phyloP scores from a whole-genome alignment of 2,329 filamentous ascomycete genomes.

The Ophiostoma populinum region DNA sequence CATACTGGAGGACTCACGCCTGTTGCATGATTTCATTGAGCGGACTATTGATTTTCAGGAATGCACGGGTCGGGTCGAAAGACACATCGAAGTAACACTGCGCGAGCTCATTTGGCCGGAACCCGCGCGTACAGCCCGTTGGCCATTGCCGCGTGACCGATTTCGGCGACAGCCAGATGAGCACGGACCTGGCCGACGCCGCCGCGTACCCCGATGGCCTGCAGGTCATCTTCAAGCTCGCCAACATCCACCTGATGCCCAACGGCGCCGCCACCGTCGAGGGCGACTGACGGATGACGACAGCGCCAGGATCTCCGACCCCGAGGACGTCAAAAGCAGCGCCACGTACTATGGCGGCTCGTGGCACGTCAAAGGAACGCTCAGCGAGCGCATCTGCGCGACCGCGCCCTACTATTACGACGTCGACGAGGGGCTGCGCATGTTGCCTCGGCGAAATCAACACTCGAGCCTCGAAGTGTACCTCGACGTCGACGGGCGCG shows the following conservation, averaged over 20 bases:
- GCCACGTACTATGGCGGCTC: constrained; percentile 24
- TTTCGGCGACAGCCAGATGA: too few species aligned
- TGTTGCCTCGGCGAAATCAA: too few species aligned
- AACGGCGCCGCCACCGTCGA: constrained; percentile 14
- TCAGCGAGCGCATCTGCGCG: constrained; percentile 38
- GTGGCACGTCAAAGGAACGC: constrained; percentile 22
- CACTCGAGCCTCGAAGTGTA: constrained; percentile 10
- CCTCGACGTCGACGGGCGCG: constrained; percentile 11
- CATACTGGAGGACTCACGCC: too few species aligned
- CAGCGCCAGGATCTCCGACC: constrained; percentile 24
- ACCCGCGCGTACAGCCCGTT: too few species aligned
- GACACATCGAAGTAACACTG: too few species aligned
- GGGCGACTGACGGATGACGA: not conserved
- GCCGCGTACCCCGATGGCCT: constrained; percentile 18
- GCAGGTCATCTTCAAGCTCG: constrained; percentile 47
- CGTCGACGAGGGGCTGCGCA: too few species aligned
- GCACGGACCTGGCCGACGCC: constrained; percentile 3
- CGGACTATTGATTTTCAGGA: too few species aligned
- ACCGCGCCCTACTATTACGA: constrained; percentile 38
- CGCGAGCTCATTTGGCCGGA: too few species aligned
- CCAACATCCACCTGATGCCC: constrained; percentile 39
- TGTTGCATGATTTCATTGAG: too few species aligned
- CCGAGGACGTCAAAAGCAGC: constrained; percentile 13
- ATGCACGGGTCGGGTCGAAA: too few species aligned
- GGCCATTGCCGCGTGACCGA: too few species aligned